Percentiles rank a stretch among this genome's conserved stretches.
Evolutionary conservation across 306 rosid genomes (phyloP).

Genomic region (Cucumis hystrix): DNA sequence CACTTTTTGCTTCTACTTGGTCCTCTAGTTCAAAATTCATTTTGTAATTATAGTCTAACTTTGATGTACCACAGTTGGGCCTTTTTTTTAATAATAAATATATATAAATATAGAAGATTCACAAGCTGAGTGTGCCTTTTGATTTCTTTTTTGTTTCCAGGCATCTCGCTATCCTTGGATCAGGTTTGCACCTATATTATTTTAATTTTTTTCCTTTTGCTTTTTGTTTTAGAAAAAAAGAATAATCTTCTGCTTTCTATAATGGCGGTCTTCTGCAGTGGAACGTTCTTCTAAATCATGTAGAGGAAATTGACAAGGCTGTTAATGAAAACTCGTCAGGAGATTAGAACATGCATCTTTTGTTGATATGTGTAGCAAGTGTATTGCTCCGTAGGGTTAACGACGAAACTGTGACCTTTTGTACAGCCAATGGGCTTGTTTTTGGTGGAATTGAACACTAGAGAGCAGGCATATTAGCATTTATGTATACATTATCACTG

Average conservation of each 20-base stretch:
- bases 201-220: not conserved
- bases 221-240: not conserved
- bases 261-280: conserved; percentile 50
- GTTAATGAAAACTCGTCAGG: conserved; percentile 32
- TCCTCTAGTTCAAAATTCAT: too few species aligned
- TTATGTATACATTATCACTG: not conserved
- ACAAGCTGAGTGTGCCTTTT: conserved; percentile 2
- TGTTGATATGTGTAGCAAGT: conserved; percentile 7
- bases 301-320: conserved; percentile 65
- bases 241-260: not conserved
- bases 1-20: too few species aligned
- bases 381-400: conserved; percentile 2
- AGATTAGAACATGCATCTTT: not conserved
- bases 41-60: too few species aligned
- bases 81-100: too few species aligned
- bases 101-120: not conserved
- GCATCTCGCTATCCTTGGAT: conserved; percentile 75
- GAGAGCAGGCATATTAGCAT: not conserved
- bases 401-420: not conserved
- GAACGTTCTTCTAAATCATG: conserved; percentile 54
- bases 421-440: not conserved
- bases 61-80: too few species aligned
- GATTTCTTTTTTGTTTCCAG: conserved; percentile 39
- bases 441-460: not conserved
- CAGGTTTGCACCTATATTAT: conserved; percentile 37